Conservation (phyloP, 768 basidiomycete species). For the Suillus lakei region DNA sequence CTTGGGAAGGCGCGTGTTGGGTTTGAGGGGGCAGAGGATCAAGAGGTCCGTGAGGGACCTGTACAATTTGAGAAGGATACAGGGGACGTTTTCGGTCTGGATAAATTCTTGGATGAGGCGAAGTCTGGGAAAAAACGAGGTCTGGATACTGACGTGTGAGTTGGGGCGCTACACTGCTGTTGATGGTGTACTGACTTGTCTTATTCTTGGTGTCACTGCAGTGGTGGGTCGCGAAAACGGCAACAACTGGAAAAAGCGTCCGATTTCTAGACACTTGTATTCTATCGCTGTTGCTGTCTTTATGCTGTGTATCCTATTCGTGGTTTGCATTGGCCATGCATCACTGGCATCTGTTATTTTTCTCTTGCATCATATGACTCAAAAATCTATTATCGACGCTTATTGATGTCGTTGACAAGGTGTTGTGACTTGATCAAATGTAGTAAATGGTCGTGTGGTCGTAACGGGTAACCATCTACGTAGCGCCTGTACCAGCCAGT, state of each 20-base stretch:
- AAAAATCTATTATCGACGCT: background rate
- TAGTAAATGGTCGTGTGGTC: background rate
- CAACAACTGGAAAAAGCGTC: constrained; percentile 68
- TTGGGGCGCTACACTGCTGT: constrained; percentile 12
- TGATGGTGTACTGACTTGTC: constrained; percentile 7
- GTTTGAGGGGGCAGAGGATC: constrained; percentile 89
- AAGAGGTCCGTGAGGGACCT: constrained; percentile 88
- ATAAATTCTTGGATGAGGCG: constrained; percentile 97
- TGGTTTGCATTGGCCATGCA: background rate
- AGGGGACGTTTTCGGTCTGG: constrained; percentile 94
- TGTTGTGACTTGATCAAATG: background rate
- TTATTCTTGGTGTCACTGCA: constrained; percentile 24
- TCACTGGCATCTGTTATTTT: background rate
- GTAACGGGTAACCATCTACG: background rate
- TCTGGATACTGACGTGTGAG: constrained; percentile 76
- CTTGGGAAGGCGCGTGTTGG: constrained; percentile 84
- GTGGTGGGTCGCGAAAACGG: constrained; percentile 67
- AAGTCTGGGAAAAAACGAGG: constrained; percentile 94
- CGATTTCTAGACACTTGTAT: constrained; percentile 39
- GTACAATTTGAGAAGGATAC: constrained; percentile 99
- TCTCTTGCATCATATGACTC: background rate
- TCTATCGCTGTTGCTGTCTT: constrained; percentile 7
- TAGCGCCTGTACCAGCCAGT: background rate
- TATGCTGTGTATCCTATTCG: constrained; percentile 12
- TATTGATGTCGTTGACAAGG: background rate